Evolutionary conservation across 2,329 filamentous ascomycete genomes (phyloP).

Genomic region (Botrytis elliptica): DNA sequence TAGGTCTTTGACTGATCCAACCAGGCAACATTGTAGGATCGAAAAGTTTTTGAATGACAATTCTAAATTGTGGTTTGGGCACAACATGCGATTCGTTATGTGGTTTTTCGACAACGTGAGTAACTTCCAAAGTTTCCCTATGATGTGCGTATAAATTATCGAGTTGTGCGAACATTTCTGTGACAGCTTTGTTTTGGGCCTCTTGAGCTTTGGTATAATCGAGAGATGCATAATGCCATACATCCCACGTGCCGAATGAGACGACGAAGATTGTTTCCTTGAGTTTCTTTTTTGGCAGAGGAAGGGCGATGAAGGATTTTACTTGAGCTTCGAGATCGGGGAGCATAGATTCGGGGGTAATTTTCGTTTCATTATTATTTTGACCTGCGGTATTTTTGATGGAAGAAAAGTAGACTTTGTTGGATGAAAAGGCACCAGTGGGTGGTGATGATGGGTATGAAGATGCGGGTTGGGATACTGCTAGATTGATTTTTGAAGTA

Average conservation of each 20-base stretch:
- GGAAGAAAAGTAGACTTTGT: constrained; percentile 26
- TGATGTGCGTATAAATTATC: constrained; percentile 34
- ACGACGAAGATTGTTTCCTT: constrained; percentile 35
- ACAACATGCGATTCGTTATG: neutral
- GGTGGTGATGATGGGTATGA: constrained; percentile 28
- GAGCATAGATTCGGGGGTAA: constrained; percentile 22
- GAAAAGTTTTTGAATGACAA: constrained; percentile 52
- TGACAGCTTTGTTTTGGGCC: constrained; percentile 26
- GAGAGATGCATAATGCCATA: constrained; percentile 35
- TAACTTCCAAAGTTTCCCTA: constrained; percentile 13
- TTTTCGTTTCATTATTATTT: neutral
- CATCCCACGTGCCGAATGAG: constrained; percentile 39
- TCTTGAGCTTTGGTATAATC: constrained; percentile 26
- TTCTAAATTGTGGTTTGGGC: constrained; percentile 43
- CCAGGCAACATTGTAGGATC: constrained; percentile 56
- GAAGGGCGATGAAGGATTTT: constrained; percentile 32
- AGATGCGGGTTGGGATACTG: constrained; percentile 31
- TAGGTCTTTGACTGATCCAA: constrained; percentile 47
- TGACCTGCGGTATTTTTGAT: neutral
- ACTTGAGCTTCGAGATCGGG: constrained; percentile 37
- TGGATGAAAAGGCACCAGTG: constrained; percentile 33
- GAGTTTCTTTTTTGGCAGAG: constrained; percentile 22
- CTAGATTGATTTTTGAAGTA: constrained; percentile 35
- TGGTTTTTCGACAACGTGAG: neutral
- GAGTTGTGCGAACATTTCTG: constrained; percentile 35